These are phyloP conservation scores for Hericium alpestre DNA, from an alignment of 768 basidiomycete genomes.

Conservation along the genomic window DNA sequence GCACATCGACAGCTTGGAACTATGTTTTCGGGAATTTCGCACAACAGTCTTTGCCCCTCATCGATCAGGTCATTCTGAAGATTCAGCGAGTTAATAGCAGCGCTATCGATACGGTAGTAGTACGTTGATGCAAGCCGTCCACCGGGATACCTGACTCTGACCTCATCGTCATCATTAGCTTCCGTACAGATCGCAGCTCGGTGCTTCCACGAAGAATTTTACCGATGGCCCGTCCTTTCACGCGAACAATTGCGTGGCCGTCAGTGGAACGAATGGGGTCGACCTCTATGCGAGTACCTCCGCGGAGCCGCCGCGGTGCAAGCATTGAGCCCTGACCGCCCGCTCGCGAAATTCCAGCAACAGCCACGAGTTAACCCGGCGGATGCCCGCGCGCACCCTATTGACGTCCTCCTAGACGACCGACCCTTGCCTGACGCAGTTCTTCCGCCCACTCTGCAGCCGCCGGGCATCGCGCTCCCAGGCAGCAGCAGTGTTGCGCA, in stretches of 20 bases:
- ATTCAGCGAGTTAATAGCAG: slow-evolving; percentile 32
- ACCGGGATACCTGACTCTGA: neutral
- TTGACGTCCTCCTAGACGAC: slow-evolving; percentile 42
- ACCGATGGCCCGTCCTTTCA: slow-evolving; percentile 39
- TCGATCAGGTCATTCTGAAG: slow-evolving; percentile 37
- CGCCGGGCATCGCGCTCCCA: slow-evolving; percentile 25
- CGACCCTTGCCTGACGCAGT: slow-evolving; percentile 30
- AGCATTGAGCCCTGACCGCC: neutral
- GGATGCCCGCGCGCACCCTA: slow-evolving; percentile 21
- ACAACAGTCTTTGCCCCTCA: slow-evolving; percentile 39
- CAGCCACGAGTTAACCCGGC: slow-evolving; percentile 9
- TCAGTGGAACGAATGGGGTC: slow-evolving; percentile 34
- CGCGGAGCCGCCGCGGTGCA: neutral
- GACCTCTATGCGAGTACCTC: slow-evolving; percentile 15
- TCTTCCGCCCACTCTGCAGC: slow-evolving; percentile 26
- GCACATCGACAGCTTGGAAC: slow-evolving; percentile 17
- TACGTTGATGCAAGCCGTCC: slow-evolving; percentile 17
- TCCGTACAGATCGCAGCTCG: slow-evolving; percentile 48
- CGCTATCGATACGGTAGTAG: slow-evolving; percentile 33
- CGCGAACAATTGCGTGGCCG: slow-evolving; percentile 42
- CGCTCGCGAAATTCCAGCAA: slow-evolving; percentile 16
- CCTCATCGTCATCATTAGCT: slow-evolving; percentile 24
- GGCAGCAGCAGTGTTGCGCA: slow-evolving; percentile 42
- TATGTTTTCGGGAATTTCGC: slow-evolving; percentile 38
- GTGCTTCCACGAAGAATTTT: slow-evolving; percentile 33